Conservation (phyloP, 2,329 filamentous ascomycete species). For the Thermothelomyces thermophilus region DNA sequence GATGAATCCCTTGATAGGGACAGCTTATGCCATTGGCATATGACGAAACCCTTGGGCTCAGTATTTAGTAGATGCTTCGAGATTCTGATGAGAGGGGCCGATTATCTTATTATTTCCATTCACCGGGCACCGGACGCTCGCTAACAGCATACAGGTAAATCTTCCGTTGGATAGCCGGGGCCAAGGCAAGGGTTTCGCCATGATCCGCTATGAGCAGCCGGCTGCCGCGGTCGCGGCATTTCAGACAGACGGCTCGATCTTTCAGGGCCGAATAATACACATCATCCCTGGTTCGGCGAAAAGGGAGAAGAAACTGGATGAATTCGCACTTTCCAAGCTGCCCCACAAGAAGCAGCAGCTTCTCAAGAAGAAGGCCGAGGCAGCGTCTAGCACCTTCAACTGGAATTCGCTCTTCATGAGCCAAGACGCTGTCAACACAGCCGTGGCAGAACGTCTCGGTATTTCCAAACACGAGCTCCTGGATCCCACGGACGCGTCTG, state of each 20-base stretch:
- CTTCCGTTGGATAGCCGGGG: constrained; percentile 68
- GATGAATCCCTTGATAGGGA: constrained; percentile 99
- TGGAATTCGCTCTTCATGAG: constrained; percentile 99
- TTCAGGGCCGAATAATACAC: constrained; percentile 88
- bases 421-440: constrained; percentile 88
- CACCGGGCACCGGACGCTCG: constrained; percentile 18
- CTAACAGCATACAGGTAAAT: constrained; percentile 66
- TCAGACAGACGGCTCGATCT: constrained; percentile 74
- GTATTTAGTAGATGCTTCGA: constrained; percentile 99
- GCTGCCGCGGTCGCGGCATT: constrained; percentile 73
- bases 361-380: constrained; percentile 77
- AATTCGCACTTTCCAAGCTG: constrained; percentile 82
- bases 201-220: constrained; percentile 70
- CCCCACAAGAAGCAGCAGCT: constrained; percentile 92
- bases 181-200: constrained; percentile 81
- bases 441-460: constrained; percentile 77
- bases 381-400: constrained; percentile 73
- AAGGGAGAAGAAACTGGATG: constrained; percentile 74
- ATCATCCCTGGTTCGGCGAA: constrained; percentile 80
- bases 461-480: constrained; percentile 86
- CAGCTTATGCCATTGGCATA: constrained; percentile 86
- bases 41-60: constrained; percentile 87
- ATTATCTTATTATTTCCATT: constrained; percentile 24
- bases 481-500: constrained; percentile 91
- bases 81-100: constrained; percentile 55